These are phyloP conservation scores for Ceratocystis papillata DNA, from an alignment of 2,329 filamentous ascomycete genomes.

Conservation along the genomic window DNA sequence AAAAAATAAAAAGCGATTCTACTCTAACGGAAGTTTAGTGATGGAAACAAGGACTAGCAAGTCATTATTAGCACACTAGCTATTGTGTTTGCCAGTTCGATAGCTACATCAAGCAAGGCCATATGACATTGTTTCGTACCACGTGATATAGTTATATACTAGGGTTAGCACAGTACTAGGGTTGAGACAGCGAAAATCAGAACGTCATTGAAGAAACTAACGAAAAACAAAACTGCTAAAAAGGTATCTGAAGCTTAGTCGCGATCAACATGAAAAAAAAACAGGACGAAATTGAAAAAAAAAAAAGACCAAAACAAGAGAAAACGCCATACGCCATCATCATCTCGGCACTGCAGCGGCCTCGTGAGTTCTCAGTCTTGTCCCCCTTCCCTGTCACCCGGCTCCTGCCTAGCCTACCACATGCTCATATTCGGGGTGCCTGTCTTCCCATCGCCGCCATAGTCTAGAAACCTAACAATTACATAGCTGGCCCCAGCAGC, in stretches of 20 bases:
- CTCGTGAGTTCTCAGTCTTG: neutral
- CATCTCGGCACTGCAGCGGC: neutral
- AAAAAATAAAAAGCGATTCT: neutral
- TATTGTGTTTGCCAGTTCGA: too few species aligned
- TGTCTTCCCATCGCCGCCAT: constrained; percentile 11
- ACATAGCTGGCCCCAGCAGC: constrained; percentile 56
- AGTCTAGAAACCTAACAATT: constrained; percentile 48
- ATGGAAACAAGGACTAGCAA: too few species aligned
- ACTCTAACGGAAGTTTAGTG: too few species aligned
- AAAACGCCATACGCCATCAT: neutral
- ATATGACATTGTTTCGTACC: too few species aligned
- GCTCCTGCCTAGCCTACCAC: neutral
- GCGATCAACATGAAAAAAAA: neutral
- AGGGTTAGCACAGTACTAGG: too few species aligned
- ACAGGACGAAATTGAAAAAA: neutral
- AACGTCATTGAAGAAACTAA: too few species aligned
- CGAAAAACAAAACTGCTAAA: too few species aligned
- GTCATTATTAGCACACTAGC: too few species aligned
- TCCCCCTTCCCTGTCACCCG: neutral
- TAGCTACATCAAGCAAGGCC: too few species aligned
- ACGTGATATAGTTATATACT: too few species aligned
- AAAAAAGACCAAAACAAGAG: neutral
- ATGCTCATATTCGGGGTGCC: neutral
- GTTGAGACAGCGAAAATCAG: too few species aligned
- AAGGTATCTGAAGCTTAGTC: too few species aligned